A percentile compares a stretch with the other conserved stretches of the same genome.
Evolutionary conservation across 2,329 filamentous ascomycete species (phyloP).

Genomic region (Chrysoporthe puriensis): DNA sequence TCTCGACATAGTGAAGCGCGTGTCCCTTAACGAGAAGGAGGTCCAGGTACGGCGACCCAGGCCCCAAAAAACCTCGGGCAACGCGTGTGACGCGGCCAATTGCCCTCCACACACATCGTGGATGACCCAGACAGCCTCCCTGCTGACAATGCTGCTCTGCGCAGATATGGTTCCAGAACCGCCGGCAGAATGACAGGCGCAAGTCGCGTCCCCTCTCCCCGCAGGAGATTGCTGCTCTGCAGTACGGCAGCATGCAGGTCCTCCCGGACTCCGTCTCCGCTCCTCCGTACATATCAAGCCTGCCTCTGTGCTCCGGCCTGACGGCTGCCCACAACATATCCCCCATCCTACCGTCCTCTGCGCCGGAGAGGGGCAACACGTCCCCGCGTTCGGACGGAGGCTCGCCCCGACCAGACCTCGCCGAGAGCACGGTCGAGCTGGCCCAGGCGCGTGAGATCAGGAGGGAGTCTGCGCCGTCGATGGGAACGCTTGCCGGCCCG

Average conservation of each 20-base stretch:
- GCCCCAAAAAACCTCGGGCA: background rate
- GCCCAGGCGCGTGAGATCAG: constrained; percentile 11
- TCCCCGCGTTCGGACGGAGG: constrained; percentile 18
- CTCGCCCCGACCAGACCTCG: constrained; percentile 15
- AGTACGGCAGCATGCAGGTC: constrained; percentile 58
- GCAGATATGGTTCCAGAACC: constrained; percentile 98
- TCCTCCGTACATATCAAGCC: constrained; percentile 33
- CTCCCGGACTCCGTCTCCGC: constrained; percentile 50
- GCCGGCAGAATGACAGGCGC: constrained; percentile 87
- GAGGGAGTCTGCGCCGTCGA: constrained; percentile 22
- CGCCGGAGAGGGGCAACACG: constrained; percentile 17
- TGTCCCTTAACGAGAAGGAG: constrained; percentile 91
- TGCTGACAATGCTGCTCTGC: constrained; percentile 24
- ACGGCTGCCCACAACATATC: constrained; percentile 24
- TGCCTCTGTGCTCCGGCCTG: constrained; percentile 16
- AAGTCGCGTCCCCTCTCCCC: constrained; percentile 83
- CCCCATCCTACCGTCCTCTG: constrained; percentile 14
- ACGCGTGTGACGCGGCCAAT: constrained; percentile 15
- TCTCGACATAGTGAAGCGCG: constrained; percentile 79
- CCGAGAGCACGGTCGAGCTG: constrained; percentile 12
- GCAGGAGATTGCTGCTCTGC: constrained; percentile 70
- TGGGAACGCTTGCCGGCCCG: constrained; percentile 21
- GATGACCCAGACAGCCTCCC: constrained; percentile 12
- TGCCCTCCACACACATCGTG: background rate
- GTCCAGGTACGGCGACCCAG: constrained; percentile 74